These are phyloP conservation scores for Apophysomyces elegans DNA, from an alignment of 371 early-diverging fungal genomes.

Conservation along the genomic window DNA sequence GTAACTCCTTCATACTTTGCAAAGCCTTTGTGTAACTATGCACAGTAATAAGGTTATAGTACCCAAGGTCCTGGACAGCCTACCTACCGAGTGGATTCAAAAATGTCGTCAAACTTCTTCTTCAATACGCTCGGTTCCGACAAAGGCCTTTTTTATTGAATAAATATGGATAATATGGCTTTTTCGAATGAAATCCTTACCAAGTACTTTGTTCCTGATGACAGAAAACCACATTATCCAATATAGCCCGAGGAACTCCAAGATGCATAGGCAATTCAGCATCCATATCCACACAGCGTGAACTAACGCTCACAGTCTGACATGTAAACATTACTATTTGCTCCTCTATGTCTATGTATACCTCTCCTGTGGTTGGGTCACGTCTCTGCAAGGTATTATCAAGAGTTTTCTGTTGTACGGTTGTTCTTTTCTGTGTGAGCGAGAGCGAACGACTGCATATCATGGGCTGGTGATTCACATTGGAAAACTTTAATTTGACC, in stretches of 20 bases:
- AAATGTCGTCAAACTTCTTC: slow-evolving; percentile 99
- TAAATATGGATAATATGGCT: background rate
- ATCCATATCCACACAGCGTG: slow-evolving; percentile 90
- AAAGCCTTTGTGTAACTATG: slow-evolving; percentile 90
- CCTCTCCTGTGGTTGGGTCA: slow-evolving; percentile 67
- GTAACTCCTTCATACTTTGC: slow-evolving; percentile 77
- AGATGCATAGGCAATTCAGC: slow-evolving; percentile 83
- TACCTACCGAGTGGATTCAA: slow-evolving; percentile 84
- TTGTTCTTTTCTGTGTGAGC: slow-evolving; percentile 71
- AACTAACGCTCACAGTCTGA: slow-evolving; percentile 73
- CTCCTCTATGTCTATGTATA: slow-evolving; percentile 20
- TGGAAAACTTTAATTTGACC: slow-evolving; percentile 87
- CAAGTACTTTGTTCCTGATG: slow-evolving; percentile 99
- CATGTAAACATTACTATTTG: slow-evolving; percentile 10
- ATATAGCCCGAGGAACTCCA: slow-evolving; percentile 90
- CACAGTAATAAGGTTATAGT: slow-evolving; percentile 13
- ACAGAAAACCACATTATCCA: slow-evolving; percentile 99
- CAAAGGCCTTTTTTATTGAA: slow-evolving; percentile 73
- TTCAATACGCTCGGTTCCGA: slow-evolving; percentile 91
- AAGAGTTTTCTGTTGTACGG: slow-evolving; percentile 79
- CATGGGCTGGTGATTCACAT: slow-evolving; percentile 77
- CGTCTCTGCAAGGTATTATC: slow-evolving; percentile 77
- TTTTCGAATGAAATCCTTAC: slow-evolving; percentile 38
- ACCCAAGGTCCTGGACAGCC: background rate
- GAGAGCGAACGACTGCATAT: slow-evolving; percentile 83